These are phyloP conservation scores for Lodderomyces metapsilosis DNA, from an alignment of 1,139 yeast species.

Conservation along the genomic window DNA sequence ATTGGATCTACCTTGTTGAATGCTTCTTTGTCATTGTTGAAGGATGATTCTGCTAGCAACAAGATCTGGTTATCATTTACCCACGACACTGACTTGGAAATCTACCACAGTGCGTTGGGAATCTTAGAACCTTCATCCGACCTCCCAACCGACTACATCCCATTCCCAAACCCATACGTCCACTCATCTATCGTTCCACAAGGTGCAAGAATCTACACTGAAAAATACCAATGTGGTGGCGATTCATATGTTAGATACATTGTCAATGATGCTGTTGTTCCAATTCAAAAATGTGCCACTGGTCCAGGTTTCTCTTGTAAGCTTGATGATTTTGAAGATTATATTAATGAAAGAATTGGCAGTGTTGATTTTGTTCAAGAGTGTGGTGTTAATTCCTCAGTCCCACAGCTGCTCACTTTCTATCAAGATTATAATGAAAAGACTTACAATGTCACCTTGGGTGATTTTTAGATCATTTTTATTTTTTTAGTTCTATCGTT, in stretches of 20 bases:
- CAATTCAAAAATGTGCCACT: constrained; percentile 45
- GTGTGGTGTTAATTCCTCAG: constrained; percentile 36
- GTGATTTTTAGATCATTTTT: constrained; percentile 14
- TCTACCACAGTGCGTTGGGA: constrained; percentile 52
- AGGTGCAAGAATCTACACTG: constrained; percentile 54
- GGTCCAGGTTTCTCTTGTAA: constrained; percentile 64
- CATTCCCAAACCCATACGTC: constrained; percentile 43
- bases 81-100: constrained; percentile 58
- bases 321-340: constrained; percentile 35
- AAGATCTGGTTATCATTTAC: constrained; percentile 51
- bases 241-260: constrained; percentile 45
- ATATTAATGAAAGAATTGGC: constrained; percentile 28
- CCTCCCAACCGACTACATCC: constrained; percentile 24
- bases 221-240: constrained; percentile 44
- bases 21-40: constrained; percentile 47
- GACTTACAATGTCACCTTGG: constrained; percentile 26
- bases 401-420: constrained; percentile 31
- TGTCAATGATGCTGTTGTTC: constrained; percentile 58
- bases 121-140: constrained; percentile 30
- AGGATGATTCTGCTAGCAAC: constrained; percentile 22
- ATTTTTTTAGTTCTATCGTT: neutral
- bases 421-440: constrained; percentile 33
- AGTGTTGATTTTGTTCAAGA: constrained; percentile 27
- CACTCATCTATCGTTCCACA: constrained; percentile 53
- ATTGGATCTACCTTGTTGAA: constrained; percentile 49